phyloP scores from a whole-genome alignment of 805 yeast genomes.

The Suhomyces sp. region DNA sequence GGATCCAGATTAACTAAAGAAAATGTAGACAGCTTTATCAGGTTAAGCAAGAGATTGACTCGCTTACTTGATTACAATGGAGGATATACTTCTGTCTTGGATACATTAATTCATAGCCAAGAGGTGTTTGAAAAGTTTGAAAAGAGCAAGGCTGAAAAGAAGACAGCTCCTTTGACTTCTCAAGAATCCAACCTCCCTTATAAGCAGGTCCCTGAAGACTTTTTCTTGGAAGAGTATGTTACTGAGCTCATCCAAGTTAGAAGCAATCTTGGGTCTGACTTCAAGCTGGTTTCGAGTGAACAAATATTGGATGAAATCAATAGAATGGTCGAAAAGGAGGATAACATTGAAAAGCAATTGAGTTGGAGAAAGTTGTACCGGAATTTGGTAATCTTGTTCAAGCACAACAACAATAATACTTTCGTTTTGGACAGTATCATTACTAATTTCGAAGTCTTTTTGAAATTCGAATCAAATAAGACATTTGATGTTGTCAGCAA shows the following conservation, averaged over 20 bases:
- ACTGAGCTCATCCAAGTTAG: conserved; percentile 27
- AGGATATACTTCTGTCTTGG: conserved; percentile 57
- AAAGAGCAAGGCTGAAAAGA: conserved; percentile 11
- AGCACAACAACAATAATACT: conserved; percentile 29
- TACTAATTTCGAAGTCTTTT: conserved; percentile 25
- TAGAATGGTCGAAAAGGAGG: conserved; percentile 13
- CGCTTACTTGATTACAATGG: conserved; percentile 49
- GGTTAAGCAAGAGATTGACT: conserved; percentile 15
- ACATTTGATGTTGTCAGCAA: conserved; percentile 7
- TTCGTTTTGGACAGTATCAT: conserved; percentile 36
- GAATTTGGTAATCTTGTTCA: conserved; percentile 31
- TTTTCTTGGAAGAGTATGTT: conserved; percentile 31
- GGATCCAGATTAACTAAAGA: conserved; percentile 11
- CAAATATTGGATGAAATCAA: conserved; percentile 15
- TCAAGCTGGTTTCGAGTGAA: conserved; percentile 10
- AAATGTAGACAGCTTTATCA: conserved; percentile 13
- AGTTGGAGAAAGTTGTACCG: conserved; percentile 26
- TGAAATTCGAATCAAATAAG: conserved; percentile 17
- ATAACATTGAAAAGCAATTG: conserved; percentile 15
- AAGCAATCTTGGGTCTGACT: conserved; percentile 15
- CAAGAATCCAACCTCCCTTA: conserved; percentile 11
- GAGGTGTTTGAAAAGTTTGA: conserved; percentile 17
- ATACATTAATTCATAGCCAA: conserved; percentile 51
- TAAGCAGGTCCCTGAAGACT: conserved; percentile 32
- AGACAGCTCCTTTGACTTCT: background rate